A percentile compares a stretch with the other conserved stretches of the same genome.
Conservation (phyloP, 768 basidiomycete species). For the Termitomyces sp. region DNA sequence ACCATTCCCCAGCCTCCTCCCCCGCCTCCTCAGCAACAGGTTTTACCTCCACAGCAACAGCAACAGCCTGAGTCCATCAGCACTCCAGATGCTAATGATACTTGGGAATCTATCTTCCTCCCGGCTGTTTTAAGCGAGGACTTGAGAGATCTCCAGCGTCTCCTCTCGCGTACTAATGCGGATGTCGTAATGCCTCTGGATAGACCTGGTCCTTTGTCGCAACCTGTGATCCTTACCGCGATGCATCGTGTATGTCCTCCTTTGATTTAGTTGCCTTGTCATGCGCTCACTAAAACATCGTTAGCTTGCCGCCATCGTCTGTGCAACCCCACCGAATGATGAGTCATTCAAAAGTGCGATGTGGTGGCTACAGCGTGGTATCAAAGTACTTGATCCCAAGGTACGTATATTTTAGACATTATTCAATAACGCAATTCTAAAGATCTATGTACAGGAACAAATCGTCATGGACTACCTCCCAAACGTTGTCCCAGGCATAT, state of each 20-base stretch:
- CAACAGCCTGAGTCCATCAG: constrained; percentile 9
- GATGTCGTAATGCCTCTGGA: constrained; percentile 79
- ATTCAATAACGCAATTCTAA: neutral
- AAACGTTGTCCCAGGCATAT: constrained; percentile 77
- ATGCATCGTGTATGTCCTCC: constrained; percentile 66
- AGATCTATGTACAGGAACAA: constrained; percentile 51
- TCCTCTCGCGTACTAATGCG: constrained; percentile 71
- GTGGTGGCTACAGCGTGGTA: constrained; percentile 84
- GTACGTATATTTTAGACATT: constrained; percentile 30
- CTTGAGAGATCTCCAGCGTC: constrained; percentile 65
- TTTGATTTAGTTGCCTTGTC: neutral
- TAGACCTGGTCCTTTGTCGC: constrained; percentile 67
- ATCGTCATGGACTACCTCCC: constrained; percentile 80
- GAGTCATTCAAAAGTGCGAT: constrained; percentile 78
- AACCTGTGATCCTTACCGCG: constrained; percentile 80
- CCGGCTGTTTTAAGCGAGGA: constrained; percentile 77
- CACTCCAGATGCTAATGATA: constrained; percentile 10
- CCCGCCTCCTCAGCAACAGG: constrained; percentile 41
- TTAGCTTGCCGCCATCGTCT: constrained; percentile 71
- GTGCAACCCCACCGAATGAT: constrained; percentile 73
- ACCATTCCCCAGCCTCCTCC: constrained; percentile 57
- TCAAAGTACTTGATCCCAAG: constrained; percentile 67
- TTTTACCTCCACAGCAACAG: constrained; percentile 31
- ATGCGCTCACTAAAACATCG: constrained; percentile 2
- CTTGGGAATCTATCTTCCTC: constrained; percentile 81